phyloP scores from a whole-genome alignment of 331 rosid species.

The Pyracantha coccinea region DNA sequence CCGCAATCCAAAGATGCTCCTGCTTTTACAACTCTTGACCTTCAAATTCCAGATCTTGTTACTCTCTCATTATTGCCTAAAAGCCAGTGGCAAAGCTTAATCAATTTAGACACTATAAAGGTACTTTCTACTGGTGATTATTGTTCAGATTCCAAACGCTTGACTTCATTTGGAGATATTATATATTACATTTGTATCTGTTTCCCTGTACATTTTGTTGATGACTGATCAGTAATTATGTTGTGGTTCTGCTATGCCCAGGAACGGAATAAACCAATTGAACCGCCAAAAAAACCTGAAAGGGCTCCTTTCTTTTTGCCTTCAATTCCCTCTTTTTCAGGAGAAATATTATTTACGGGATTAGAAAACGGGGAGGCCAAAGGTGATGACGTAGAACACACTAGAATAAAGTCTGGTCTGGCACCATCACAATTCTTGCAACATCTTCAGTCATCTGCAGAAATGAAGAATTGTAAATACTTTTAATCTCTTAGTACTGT shows the following conservation, averaged over 20 bases:
- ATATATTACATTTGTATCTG: background rate
- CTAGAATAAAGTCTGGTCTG: slow-evolving; percentile 25
- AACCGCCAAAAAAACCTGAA: slow-evolving; percentile 93
- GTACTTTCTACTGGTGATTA: slow-evolving; percentile 29
- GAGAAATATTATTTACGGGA: slow-evolving; percentile 64
- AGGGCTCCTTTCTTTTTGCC: slow-evolving; percentile 95
- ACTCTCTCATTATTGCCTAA: slow-evolving; percentile 84
- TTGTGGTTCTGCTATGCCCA: slow-evolving; percentile 24
- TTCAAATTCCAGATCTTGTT: slow-evolving; percentile 79
- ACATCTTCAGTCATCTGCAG: slow-evolving; percentile 55
- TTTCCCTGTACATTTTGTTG: background rate
- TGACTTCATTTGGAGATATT: background rate
- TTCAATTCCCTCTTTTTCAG: slow-evolving; percentile 79
- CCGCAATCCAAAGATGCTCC: slow-evolving; percentile 30
- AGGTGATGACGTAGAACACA: slow-evolving; percentile 23
- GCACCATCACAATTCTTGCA: slow-evolving; percentile 46
- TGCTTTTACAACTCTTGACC: slow-evolving; percentile 24
- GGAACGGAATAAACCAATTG: slow-evolving; percentile 90
- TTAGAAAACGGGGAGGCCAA: slow-evolving; percentile 29
- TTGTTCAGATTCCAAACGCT: slow-evolving; percentile 7
- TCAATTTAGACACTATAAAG: slow-evolving; percentile 87
- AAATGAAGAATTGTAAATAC: slow-evolving; percentile 47
- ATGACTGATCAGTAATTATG: background rate
- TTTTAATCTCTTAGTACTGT: slow-evolving; percentile 1
- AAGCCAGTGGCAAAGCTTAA: slow-evolving; percentile 96